Evolutionary conservation across 495 filamentous ascomycete species (phyloP), one percentile per base, ranked within the genome.

Genomic region (Oleoguttula mirabilis): DNA sequence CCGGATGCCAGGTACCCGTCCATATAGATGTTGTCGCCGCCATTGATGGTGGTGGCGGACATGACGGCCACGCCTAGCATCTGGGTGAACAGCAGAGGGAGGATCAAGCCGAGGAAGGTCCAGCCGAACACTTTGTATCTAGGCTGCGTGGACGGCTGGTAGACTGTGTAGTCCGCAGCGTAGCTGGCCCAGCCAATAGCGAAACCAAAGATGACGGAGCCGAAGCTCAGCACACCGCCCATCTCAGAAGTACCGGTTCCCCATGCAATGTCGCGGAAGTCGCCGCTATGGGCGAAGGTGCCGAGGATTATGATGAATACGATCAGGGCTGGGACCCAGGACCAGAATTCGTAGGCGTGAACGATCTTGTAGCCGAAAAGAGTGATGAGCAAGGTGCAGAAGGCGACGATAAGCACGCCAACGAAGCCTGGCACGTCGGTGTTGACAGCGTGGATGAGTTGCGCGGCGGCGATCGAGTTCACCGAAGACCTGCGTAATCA

Each of bases 151-250:
- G 67, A 59, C 1, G 83, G 83, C 49, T 87, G 83, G 59, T 92
- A 88, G 10, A 85, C 80, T 16, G 80, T 85, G 61, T 88, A 88
- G 52, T 90, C 84, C 27, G 83, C 79, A 0, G 84, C 80, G 47
- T 81, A 84, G 14, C 72, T 75, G 7, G 78, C 80, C 84, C 83
- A 90, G 12, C 82, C 83, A 1, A 81, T 84, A 0, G 77, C 80
- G 50, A 87, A 88, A 11, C 83, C 82, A 45, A 73, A 87, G 16
- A 87, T 70, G 8, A 76, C 76, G 1, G 81, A 74, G 3, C 78
- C 79, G 48, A 85, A 88, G 32, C 75, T 81, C 16, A 92, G 69
- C 22, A 82, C 69, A 21, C 62, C 54, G 16, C 80, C 80, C 12
- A 79, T 59, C 55, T 87, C 80, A 2, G 68, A 63, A 2, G 55